Evolutionary conservation across 2,329 filamentous ascomycete genomes (phyloP).

Genomic region (Pseudogymnoascus verrucosus): DNA sequence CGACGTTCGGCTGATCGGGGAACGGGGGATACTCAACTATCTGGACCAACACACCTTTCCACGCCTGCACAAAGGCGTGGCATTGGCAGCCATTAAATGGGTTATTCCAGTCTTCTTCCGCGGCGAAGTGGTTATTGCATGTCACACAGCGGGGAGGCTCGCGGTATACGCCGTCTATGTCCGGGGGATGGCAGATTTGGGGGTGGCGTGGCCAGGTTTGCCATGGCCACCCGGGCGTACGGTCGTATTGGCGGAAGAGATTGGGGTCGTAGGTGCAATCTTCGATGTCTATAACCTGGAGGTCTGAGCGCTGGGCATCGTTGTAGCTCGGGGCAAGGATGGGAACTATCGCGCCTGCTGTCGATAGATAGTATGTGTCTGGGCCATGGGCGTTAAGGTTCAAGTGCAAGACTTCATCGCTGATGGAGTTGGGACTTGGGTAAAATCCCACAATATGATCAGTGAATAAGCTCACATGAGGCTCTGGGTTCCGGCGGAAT

Average conservation of each 20-base stretch:
- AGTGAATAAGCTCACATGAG: not conserved
- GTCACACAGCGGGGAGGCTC: not conserved
- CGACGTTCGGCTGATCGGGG: not conserved
- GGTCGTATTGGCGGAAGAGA: not conserved
- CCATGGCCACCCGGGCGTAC: not conserved
- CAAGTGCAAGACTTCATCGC: not conserved
- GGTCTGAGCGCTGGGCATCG: not conserved
- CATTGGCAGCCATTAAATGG: not conserved
- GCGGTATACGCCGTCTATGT: not conserved
- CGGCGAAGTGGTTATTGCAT: not conserved
- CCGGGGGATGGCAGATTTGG: not conserved
- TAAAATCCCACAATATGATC: not conserved
- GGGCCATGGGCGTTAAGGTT: not conserved
- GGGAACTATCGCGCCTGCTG: not conserved
- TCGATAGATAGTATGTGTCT: not conserved
- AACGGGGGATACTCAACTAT: conserved; percentile 2
- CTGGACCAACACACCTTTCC: not conserved
- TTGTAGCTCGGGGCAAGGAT: not conserved
- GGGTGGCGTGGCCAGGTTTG: not conserved
- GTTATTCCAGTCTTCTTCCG: not conserved
- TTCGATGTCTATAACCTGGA: not conserved
- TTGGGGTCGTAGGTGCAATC: not conserved
- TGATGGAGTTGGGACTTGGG: not conserved
- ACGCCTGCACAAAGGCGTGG: not conserved
- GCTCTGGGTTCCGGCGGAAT: not conserved